Percentiles rank a stretch among this genome's conserved stretches.
phyloP scores from a whole-genome alignment of 352 stramenopile species.

The Globisporangium viniferum region DNA sequence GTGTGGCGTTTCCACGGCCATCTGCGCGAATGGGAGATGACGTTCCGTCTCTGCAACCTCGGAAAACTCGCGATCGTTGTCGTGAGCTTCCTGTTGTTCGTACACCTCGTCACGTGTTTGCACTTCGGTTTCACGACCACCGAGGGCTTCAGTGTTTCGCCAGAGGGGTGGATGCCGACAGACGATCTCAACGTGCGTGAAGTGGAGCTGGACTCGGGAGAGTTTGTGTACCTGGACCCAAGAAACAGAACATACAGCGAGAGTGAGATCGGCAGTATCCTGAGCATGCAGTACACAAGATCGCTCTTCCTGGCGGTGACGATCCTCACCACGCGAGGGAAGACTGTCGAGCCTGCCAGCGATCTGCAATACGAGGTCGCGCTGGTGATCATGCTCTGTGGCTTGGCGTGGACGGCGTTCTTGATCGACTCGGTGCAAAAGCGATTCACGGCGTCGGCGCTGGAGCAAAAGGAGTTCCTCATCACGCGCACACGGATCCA shows the following conservation, averaged over 20 bases:
- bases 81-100: slow-evolving; percentile 19
- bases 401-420: slow-evolving; percentile 34
- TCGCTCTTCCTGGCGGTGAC: slow-evolving; percentile 26
- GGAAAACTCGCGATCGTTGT: slow-evolving; percentile 12
- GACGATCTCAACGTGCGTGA: slow-evolving; percentile 20
- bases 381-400: slow-evolving; percentile 36
- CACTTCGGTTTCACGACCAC: slow-evolving; percentile 33
- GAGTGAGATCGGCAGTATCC: slow-evolving; percentile 14
- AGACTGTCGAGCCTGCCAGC: slow-evolving; percentile 27
- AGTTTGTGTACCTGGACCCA: slow-evolving; percentile 13
- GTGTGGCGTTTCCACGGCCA: slow-evolving; percentile 35
- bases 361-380: slow-evolving; percentile 30
- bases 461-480: slow-evolving; percentile 41
- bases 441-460: slow-evolving; percentile 33
- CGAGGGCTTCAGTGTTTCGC: slow-evolving; percentile 25
- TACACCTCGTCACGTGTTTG: slow-evolving; percentile 31
- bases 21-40: slow-evolving; percentile 31
- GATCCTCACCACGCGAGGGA: slow-evolving; percentile 20
- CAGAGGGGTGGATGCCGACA: slow-evolving; percentile 27
- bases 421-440: slow-evolving; percentile 44
- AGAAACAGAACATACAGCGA: slow-evolving; percentile 16
- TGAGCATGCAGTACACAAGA: slow-evolving; percentile 24
- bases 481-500: slow-evolving; percentile 29
- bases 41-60: slow-evolving; percentile 17
- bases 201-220: slow-evolving; percentile 5